Conservation (phyloP, 169 alveolate species). For the Plasmodium gallinaceum region DNA sequence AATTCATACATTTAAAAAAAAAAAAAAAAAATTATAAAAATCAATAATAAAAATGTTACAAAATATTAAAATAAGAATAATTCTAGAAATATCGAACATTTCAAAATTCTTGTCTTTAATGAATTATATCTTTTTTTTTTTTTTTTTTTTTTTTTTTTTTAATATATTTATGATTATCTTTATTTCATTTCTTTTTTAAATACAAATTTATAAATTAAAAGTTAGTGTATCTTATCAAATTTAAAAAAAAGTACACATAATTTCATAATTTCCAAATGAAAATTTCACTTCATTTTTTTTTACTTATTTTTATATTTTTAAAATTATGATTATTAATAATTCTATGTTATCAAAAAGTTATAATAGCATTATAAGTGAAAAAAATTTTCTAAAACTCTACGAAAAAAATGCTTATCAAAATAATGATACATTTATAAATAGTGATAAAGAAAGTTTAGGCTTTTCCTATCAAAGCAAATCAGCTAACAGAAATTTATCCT, state of each 20-base stretch:
- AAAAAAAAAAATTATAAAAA: not conserved
- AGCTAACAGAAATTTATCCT: not conserved
- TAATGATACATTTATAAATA: slow-evolving; percentile 23
- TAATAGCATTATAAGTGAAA: not conserved
- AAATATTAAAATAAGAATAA: slow-evolving; percentile 1
- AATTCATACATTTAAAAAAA: too few relatives aligned
- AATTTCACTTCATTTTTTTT: not conserved
- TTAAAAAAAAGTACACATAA: not conserved
- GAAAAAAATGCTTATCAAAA: slow-evolving; percentile 44
- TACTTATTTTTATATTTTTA: not conserved
- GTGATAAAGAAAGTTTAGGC: slow-evolving; percentile 22
- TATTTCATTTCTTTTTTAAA: too few relatives aligned
- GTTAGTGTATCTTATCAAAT: not conserved
- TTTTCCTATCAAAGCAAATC: slow-evolving; percentile 10
- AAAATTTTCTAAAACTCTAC: slow-evolving; percentile 15
- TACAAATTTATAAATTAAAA: too few relatives aligned
- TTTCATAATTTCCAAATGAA: not conserved
- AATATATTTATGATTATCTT: too few relatives aligned
- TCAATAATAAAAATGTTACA: not conserved
- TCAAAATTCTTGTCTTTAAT: not conserved
- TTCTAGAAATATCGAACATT: not conserved
- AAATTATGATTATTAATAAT: slow-evolving; percentile 1
- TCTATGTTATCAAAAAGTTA: slow-evolving; percentile 14
- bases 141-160: not conserved
- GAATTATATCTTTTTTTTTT: not conserved